These are phyloP conservation scores for Aspergillus aculeatinus DNA, from an alignment of 2,329 filamentous ascomycete genomes.

Conservation along the genomic window DNA sequence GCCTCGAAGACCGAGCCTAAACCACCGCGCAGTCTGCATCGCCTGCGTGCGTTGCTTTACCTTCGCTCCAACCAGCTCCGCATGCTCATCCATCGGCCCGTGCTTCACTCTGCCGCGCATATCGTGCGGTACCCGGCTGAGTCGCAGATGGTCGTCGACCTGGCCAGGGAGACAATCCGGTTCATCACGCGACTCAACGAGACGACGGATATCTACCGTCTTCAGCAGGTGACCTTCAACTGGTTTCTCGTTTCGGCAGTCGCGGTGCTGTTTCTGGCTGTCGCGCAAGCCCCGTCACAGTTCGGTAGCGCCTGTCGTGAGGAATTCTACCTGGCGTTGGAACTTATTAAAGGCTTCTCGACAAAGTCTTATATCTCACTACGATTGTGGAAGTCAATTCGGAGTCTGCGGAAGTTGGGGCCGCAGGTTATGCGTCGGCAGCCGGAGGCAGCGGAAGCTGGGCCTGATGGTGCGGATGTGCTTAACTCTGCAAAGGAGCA, in stretches of 20 bases:
- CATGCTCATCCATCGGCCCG: conserved; percentile 81
- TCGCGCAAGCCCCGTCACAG: conserved; percentile 60
- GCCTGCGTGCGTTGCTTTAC: conserved; percentile 79
- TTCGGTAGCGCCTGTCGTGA: conserved; percentile 59
- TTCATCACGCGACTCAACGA: conserved; percentile 61
- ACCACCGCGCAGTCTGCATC: conserved; percentile 61
- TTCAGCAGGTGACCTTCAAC: conserved; percentile 64
- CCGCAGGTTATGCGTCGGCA: conserved; percentile 50
- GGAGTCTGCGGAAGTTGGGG: conserved; percentile 59
- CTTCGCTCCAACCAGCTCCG: conserved; percentile 86
- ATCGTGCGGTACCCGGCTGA: conserved; percentile 73
- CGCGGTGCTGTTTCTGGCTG: conserved; percentile 62
- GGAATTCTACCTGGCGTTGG: conserved; percentile 65
- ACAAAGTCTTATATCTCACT: conserved; percentile 61
- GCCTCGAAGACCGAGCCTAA: conserved; percentile 20
- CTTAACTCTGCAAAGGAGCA: not conserved
- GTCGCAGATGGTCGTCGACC: conserved; percentile 65
- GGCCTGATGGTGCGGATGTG: too few species aligned
- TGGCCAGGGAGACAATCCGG: conserved; percentile 64
- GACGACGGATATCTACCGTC: conserved; percentile 61
- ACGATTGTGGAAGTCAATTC: conserved; percentile 62
- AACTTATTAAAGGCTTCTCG: conserved; percentile 61
- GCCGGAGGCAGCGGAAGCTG: not conserved
- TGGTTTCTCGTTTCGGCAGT: conserved; percentile 64
- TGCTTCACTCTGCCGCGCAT: conserved; percentile 70